Conservation (phyloP, 2,329 filamentous ascomycete genomes). For the Nectriaceae sp. region DNA sequence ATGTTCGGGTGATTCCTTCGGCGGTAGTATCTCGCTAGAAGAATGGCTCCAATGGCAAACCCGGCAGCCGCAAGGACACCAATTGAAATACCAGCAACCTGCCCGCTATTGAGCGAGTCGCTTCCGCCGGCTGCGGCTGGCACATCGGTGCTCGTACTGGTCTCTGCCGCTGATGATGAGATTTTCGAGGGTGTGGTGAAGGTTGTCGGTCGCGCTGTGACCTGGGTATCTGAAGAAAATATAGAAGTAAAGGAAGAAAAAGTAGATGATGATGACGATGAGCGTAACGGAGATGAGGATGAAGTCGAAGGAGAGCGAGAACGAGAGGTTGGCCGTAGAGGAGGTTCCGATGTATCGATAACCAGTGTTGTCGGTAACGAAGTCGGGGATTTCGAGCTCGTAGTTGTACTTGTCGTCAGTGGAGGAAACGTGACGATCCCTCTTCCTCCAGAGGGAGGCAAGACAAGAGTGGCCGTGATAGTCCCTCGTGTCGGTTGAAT, state of each 20-base stretch:
- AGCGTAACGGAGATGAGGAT: background rate
- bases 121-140: constrained; percentile 13
- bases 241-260: constrained; percentile 3
- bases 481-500: constrained; percentile 58
- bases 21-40: constrained; percentile 45
- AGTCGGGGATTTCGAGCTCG: constrained; percentile 4
- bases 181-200: constrained; percentile 9
- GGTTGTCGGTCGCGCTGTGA: constrained; percentile 5
- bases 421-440: constrained; percentile 33
- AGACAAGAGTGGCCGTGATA: constrained; percentile 58
- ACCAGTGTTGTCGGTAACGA: constrained; percentile 31
- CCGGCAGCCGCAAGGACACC: constrained; percentile 52
- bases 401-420: constrained; percentile 7
- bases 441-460: constrained; percentile 31
- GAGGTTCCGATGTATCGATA: constrained; percentile 27
- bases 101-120: constrained; percentile 36
- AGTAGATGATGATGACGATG: background rate
- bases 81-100: constrained; percentile 60
- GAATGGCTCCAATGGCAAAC: constrained; percentile 50
- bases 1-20: constrained; percentile 39
- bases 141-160: constrained; percentile 16
- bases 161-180: constrained; percentile 13
- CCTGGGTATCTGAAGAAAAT: background rate
- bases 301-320: constrained; percentile 1
- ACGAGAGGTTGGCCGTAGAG: constrained; percentile 12